phyloP scores from a whole-genome alignment of 148 eudicot species.

The Chenopodium quinoa region DNA sequence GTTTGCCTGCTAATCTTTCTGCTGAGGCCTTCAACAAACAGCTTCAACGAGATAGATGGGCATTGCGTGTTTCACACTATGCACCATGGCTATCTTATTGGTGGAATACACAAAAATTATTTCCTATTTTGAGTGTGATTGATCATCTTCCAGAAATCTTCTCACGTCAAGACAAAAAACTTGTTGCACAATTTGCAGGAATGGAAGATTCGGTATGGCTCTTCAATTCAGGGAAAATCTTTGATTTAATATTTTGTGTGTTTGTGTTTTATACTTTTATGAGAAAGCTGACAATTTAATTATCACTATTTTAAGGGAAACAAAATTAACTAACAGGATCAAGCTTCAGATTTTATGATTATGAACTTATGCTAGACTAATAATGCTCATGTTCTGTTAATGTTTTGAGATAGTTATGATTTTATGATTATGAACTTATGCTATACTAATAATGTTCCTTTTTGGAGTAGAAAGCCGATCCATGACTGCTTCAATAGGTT shows the following conservation, averaged over 20 bases:
- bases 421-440: neutral
- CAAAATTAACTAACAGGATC: neutral
- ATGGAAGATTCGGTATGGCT: constrained; percentile 21
- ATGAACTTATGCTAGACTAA: too few species aligned
- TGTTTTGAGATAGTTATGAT: neutral
- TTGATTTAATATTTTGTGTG: neutral
- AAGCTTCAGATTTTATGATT: neutral
- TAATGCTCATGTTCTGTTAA: neutral
- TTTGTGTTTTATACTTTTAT: too few species aligned
- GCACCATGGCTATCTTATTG: constrained; percentile 72
- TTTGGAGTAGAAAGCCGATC: neutral
- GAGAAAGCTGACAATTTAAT: neutral
- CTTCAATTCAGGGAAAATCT: neutral
- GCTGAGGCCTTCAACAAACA: constrained; percentile 43
- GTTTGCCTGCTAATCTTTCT: constrained; percentile 56
- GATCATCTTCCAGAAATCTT: constrained; percentile 32
- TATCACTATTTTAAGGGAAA: neutral
- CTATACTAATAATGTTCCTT: neutral
- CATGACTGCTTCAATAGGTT: neutral
- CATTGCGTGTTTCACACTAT: constrained; percentile 56
- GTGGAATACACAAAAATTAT: constrained; percentile 74
- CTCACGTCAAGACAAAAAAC: constrained; percentile 52
- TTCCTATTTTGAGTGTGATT: constrained; percentile 40
- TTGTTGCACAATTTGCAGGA: constrained; percentile 19
- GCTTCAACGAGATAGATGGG: constrained; percentile 56